These are phyloP conservation scores for Condylostoma magnum DNA, from an alignment of 169 alveolate species.

Conservation along the genomic window DNA sequence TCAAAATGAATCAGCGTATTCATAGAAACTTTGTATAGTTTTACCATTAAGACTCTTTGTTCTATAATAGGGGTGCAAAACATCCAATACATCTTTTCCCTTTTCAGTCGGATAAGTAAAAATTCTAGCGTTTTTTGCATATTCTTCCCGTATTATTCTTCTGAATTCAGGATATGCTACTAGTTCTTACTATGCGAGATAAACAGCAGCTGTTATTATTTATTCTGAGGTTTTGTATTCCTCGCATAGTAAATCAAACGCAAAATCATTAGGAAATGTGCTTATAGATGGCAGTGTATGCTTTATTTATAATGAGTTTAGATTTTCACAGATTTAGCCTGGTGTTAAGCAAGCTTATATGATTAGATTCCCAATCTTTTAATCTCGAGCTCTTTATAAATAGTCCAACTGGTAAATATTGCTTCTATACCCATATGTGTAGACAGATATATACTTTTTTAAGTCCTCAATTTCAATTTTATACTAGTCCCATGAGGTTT, in stretches of 20 bases:
- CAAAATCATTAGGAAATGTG: background rate
- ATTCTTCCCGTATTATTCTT: conserved; percentile 37
- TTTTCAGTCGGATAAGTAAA: conserved; percentile 53
- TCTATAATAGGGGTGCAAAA: conserved; percentile 47
- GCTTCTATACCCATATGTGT: background rate
- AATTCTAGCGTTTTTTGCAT: conserved; percentile 37
- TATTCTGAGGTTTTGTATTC: background rate
- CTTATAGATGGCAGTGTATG: background rate
- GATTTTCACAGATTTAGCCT: background rate
- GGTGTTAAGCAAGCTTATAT: conserved; percentile 21
- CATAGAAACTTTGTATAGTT: conserved; percentile 30
- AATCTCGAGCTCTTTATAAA: background rate
- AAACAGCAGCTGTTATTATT: conserved; percentile 35
- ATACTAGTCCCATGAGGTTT: background rate
- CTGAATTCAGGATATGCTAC: conserved; percentile 43
- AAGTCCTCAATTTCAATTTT: background rate
- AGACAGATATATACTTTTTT: background rate
- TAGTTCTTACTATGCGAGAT: conserved; percentile 38
- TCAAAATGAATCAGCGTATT: conserved; percentile 38
- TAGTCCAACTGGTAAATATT: background rate
- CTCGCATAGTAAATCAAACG: conserved; percentile 2
- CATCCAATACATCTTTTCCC: conserved; percentile 43
- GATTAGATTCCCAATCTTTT: background rate
- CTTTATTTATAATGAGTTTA: background rate
- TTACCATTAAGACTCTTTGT: conserved; percentile 40